These are phyloP conservation scores for Arctium minus DNA, from an alignment of 129 eudicot species.

Conservation along the genomic window DNA sequence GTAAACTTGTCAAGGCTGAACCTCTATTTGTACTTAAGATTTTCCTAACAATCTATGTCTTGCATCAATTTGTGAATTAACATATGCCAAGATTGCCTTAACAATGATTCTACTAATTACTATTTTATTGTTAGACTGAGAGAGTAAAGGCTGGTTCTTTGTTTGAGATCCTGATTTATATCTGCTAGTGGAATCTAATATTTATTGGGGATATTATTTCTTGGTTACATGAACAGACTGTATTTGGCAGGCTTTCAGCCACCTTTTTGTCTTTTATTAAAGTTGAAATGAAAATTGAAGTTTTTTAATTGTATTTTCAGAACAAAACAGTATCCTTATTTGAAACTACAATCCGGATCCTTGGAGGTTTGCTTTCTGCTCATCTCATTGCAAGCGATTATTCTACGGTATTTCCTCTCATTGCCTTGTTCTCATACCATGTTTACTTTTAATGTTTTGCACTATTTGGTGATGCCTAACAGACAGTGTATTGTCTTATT, in stretches of 20 bases:
- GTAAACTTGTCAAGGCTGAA: too few species aligned
- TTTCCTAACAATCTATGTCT: neutral
- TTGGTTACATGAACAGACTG: neutral
- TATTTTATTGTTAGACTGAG: neutral
- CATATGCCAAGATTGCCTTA: neutral
- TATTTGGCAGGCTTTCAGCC: constrained; percentile 1
- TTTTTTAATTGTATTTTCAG: constrained; percentile 43
- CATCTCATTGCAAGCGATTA: constrained; percentile 98
- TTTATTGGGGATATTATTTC: neutral
- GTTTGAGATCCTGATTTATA: neutral
- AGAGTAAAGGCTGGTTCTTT: neutral
- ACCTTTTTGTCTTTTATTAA: neutral
- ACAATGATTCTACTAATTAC: neutral
- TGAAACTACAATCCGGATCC: constrained; percentile 89
- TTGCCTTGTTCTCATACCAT: neutral
- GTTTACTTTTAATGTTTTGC: neutral
- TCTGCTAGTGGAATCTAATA: neutral
- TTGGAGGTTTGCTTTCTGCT: constrained; percentile 97
- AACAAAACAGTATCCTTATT: constrained; percentile 93
- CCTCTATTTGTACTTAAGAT: neutral
- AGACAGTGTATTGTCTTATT: neutral
- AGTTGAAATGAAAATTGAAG: constrained; percentile 8
- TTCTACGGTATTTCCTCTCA: constrained; percentile 60
- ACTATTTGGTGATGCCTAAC: neutral
- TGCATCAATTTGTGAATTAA: neutral